phyloP scores from a whole-genome alignment of 2,329 filamentous ascomycete species.

The Bipolaris victoriae region DNA sequence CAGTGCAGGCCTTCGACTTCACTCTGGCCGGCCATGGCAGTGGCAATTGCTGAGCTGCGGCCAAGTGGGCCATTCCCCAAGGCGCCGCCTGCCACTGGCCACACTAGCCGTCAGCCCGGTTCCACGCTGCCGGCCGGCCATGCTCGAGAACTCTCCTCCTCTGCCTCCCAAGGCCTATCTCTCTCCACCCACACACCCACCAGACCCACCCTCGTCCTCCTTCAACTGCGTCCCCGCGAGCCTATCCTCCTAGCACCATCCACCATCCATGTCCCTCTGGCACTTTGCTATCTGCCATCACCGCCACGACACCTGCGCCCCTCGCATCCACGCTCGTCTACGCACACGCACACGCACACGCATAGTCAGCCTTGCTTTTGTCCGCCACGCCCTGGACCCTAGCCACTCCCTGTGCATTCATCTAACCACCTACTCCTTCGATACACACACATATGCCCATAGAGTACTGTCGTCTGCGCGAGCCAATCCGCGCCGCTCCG shows the following conservation, averaged over 20 bases:
- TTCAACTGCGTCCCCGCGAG: no score
- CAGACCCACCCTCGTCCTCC: no score
- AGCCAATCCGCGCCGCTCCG: slow-evolving; percentile 28
- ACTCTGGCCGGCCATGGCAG: slow-evolving; percentile 11
- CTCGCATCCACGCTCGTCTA: not conserved
- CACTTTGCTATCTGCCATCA: no score
- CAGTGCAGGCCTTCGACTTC: no score
- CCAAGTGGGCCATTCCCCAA: slow-evolving; percentile 23
- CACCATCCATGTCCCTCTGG: no score
- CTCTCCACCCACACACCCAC: no score
- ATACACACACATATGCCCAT: no score
- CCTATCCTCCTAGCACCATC: no score
- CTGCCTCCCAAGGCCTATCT: no score
- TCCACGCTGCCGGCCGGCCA: slow-evolving; percentile 31
- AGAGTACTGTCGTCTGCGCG: slow-evolving; percentile 11
- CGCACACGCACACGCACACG: not conserved
- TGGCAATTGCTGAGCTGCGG: slow-evolving; percentile 26
- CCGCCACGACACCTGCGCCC: not conserved
- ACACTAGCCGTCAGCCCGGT: slow-evolving; percentile 32
- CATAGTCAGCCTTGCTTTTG: not conserved
- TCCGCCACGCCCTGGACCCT: no score
- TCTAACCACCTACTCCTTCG: not conserved
- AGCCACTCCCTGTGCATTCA: not conserved
- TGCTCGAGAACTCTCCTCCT: not conserved
- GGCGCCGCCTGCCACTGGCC: slow-evolving; percentile 29